A percentile compares a stretch with the other conserved stretches of the same genome.
Evolutionary conservation across 352 stramenopile species (phyloP).

Genomic region (Blastocystis sp.): DNA sequence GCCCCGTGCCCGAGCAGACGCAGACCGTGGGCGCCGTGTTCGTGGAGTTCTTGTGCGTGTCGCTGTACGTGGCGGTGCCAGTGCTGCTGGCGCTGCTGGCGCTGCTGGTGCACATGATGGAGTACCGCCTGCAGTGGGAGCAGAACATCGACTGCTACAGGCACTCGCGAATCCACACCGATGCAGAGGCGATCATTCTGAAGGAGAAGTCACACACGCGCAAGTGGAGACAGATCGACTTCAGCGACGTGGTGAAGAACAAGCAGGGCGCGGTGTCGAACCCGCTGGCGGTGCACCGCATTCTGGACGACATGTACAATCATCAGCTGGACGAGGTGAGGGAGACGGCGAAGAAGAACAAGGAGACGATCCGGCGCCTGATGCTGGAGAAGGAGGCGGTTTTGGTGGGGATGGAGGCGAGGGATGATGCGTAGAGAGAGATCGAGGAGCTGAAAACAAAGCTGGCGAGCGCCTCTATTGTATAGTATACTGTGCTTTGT

Average conservation of each 20-base stretch:
- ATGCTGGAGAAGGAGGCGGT: background rate
- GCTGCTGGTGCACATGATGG: background rate
- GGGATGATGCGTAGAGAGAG: constrained; percentile 12
- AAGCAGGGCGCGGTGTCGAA: background rate
- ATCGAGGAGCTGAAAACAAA: background rate
- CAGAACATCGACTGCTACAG: constrained; percentile 7
- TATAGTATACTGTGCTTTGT: background rate
- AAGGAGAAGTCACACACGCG: constrained; percentile 13
- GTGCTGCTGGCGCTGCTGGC: background rate
- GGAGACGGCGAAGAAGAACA: constrained; percentile 5
- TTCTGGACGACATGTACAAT: constrained; percentile 6
- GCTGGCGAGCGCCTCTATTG: background rate
- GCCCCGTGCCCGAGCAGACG: background rate
- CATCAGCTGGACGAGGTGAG: constrained; percentile 6
- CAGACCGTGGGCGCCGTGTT: constrained; percentile 1
- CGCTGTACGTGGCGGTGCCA: constrained; percentile 2
- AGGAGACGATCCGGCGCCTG: constrained; percentile 5
- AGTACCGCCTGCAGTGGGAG: constrained; percentile 5
- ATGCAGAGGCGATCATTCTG: background rate
- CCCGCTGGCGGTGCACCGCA: constrained; percentile 7
- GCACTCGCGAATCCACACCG: background rate
- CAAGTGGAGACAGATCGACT: constrained; percentile 1
- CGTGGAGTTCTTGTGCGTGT: background rate
- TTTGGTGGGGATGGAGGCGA: background rate
- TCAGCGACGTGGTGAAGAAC: background rate